Percentiles rank a stretch among this genome's conserved stretches.
phyloP scores from a whole-genome alignment of 1,284 basidiomycete genomes.

The Malassezia sympodialis region DNA sequence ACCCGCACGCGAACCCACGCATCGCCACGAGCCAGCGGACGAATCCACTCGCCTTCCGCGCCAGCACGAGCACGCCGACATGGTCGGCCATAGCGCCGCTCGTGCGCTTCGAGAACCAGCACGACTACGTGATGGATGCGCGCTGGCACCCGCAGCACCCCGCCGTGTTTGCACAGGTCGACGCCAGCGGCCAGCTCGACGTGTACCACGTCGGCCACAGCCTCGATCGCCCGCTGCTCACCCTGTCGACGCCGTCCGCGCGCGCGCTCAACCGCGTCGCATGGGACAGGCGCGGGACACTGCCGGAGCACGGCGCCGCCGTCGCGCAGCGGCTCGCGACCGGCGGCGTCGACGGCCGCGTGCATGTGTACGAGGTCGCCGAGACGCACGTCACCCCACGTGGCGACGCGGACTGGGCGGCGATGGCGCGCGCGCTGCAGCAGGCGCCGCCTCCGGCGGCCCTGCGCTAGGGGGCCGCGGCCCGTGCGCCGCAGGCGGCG shows the following conservation, averaged over 20 bases:
- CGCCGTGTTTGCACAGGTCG: slow-evolving; percentile 81
- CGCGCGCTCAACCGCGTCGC: slow-evolving; percentile 83
- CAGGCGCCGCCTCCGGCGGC: not conserved
- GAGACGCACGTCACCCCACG: slow-evolving; percentile 19
- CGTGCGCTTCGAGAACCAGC: slow-evolving; percentile 15
- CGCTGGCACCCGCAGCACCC: slow-evolving; percentile 94
- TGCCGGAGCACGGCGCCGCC: slow-evolving; percentile 59
- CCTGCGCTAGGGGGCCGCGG: too few relatives aligned
- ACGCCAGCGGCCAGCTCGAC: slow-evolving; percentile 88
- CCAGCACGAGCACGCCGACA: not conserved
- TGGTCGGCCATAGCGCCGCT: slow-evolving; percentile 12
- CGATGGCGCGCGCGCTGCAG: slow-evolving; percentile 25
- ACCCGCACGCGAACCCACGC: slow-evolving; percentile 16
- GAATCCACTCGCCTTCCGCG: slow-evolving; percentile 17
- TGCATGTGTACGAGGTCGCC: slow-evolving; percentile 68
- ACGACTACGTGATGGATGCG: slow-evolving; percentile 83
- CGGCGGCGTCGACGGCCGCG: slow-evolving; percentile 78
- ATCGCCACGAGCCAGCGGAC: slow-evolving; percentile 17
- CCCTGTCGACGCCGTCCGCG: slow-evolving; percentile 51
- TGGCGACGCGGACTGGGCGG: slow-evolving; percentile 26
- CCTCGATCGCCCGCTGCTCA: slow-evolving; percentile 56
- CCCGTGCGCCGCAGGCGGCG: too few relatives aligned
- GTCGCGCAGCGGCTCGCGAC: slow-evolving; percentile 55
- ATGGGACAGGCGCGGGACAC: slow-evolving; percentile 66
- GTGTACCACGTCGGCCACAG: slow-evolving; percentile 91